phyloP scores from a whole-genome alignment of 495 filamentous ascomycete genomes.

The Talaromyces thailandensis region DNA sequence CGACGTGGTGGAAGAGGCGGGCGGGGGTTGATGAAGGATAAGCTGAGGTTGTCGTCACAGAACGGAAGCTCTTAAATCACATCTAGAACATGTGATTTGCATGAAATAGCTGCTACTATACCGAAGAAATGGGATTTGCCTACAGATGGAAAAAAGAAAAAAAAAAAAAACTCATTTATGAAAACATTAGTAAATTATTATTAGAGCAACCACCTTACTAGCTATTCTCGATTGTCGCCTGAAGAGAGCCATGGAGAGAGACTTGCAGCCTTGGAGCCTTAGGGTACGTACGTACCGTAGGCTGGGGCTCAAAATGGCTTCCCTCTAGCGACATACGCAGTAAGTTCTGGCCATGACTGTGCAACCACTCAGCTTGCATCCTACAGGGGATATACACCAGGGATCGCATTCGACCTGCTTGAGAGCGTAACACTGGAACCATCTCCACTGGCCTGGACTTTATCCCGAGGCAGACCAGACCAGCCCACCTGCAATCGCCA shows the following conservation, averaged over 20 bases:
- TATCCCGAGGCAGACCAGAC: background rate
- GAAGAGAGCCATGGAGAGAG: background rate
- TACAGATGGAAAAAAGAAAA: background rate
- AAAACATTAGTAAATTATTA: background rate
- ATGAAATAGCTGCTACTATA: background rate
- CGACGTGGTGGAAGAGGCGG: background rate
- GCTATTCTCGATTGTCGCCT: background rate
- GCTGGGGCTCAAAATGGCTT: background rate
- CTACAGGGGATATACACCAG: background rate
- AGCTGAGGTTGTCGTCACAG: background rate
- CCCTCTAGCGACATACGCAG: too few species aligned
- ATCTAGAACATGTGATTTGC: background rate
- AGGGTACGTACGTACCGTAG: too few species aligned
- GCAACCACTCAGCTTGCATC: background rate
- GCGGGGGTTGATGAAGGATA: background rate
- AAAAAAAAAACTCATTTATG: background rate
- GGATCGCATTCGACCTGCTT: background rate
- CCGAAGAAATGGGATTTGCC: background rate
- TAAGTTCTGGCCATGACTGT: background rate
- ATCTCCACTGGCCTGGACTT: constrained; percentile 1
- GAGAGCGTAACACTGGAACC: background rate
- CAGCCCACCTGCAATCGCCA: background rate
- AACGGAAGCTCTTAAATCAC: background rate
- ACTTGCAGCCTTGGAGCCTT: background rate
- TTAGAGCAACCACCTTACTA: background rate